A percentile compares a stretch with the other conserved stretches of the same genome.
Conservation (phyloP, 371 early-diverging fungal species). For the Apophysomyces elegans region DNA sequence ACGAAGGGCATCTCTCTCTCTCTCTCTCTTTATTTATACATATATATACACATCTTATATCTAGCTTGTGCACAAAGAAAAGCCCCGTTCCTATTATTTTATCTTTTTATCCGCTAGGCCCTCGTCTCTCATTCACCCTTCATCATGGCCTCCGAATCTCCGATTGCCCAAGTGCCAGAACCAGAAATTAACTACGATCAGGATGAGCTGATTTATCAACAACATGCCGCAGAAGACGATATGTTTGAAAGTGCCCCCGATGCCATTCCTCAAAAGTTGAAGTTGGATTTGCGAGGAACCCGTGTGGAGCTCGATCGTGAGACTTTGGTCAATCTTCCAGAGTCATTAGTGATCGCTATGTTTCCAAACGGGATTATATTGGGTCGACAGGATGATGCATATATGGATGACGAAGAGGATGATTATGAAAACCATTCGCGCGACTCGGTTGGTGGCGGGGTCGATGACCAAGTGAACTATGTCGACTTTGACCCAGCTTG, state of each 20-base stretch:
- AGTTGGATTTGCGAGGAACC: constrained; percentile 74
- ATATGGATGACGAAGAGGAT: constrained; percentile 53
- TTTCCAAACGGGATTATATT: constrained; percentile 80
- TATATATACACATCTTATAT: neutral
- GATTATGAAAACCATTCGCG: constrained; percentile 55
- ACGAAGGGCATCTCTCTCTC: neutral
- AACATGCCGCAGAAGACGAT: constrained; percentile 34
- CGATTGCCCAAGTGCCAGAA: constrained; percentile 48
- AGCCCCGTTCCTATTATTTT: neutral
- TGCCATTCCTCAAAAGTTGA: constrained; percentile 61
- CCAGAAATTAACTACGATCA: constrained; percentile 30
- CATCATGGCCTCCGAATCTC: constrained; percentile 47
- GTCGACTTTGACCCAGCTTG: constrained; percentile 72
- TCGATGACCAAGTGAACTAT: constrained; percentile 59
- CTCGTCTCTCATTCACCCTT: neutral
- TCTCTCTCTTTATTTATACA: neutral
- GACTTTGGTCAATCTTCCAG: constrained; percentile 73
- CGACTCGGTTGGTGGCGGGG: constrained; percentile 43
- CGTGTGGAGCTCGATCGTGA: constrained; percentile 77
- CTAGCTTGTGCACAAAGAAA: neutral
- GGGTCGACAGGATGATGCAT: constrained; percentile 51
- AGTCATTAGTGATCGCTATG: constrained; percentile 81
- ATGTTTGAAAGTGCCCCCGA: constrained; percentile 40
- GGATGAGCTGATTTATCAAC: constrained; percentile 43
- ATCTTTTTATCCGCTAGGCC: neutral